Percentiles rank a stretch among this genome's conserved stretches.
Conservation (phyloP, 2,329 filamentous ascomycete genomes). For the Neofusicoccum laricinum region DNA sequence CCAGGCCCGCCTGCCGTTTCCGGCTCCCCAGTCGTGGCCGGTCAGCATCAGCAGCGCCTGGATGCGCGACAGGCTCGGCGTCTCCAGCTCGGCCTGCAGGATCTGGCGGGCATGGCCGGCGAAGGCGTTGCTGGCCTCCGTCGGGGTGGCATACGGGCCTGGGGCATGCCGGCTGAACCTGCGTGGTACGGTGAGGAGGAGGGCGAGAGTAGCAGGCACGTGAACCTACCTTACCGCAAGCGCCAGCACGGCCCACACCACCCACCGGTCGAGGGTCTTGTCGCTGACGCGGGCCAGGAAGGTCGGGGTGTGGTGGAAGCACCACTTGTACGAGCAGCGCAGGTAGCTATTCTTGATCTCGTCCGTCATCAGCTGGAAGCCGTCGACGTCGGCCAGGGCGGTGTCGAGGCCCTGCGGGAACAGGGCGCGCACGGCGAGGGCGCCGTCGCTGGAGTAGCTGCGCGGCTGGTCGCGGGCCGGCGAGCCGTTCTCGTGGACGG, state of each 20-base stretch:
- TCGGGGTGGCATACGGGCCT: conserved; percentile 33
- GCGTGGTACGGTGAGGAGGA: conserved; percentile 9
- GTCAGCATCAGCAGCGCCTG: conserved; percentile 43
- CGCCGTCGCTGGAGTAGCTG: conserved; percentile 22
- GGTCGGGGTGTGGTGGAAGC: conserved; percentile 41
- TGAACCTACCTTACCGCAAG: conserved; percentile 35
- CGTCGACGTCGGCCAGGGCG: conserved; percentile 32
- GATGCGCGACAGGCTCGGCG: conserved; percentile 37
- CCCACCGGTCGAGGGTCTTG: conserved; percentile 36
- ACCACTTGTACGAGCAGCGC: conserved; percentile 42
- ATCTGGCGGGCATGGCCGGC: conserved; percentile 40
- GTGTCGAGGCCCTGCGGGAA: conserved; percentile 11
- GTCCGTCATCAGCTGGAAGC: conserved; percentile 39
- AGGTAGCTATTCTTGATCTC: conserved; percentile 42
- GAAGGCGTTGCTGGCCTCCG: conserved; percentile 41
- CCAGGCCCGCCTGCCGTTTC: conserved; percentile 40
- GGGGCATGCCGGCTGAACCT: conserved; percentile 39
- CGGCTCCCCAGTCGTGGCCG: conserved; percentile 47
- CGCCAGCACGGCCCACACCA: conserved; percentile 43
- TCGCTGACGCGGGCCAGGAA: conserved; percentile 37
- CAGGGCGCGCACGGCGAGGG: conserved; percentile 18
- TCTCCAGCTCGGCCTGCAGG: conserved; percentile 39
- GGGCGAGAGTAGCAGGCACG: background rate
- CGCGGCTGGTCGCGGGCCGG: conserved; percentile 18
- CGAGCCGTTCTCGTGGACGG: conserved; percentile 18